phyloP scores from a whole-genome alignment of 2,329 filamentous ascomycete species.

The Penicillium freii region DNA sequence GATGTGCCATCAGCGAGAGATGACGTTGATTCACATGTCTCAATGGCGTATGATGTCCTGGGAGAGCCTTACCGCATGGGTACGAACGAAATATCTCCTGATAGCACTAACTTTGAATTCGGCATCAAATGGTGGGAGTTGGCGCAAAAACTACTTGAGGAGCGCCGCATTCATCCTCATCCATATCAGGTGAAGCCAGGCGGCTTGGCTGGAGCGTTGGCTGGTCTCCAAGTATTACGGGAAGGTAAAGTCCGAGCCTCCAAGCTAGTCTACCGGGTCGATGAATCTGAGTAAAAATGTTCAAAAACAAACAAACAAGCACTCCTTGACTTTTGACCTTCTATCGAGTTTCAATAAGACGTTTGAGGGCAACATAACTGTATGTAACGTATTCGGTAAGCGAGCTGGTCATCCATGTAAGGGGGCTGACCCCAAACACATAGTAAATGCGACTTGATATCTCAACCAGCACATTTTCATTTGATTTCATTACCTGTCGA shows the following conservation, averaged over 20 bases:
- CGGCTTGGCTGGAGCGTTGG: conserved; percentile 17
- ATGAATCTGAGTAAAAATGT: conserved; percentile 1
- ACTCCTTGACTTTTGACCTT: too few species aligned
- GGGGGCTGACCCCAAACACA: too few species aligned
- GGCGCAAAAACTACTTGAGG: conserved; percentile 15
- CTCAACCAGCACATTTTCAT: too few species aligned
- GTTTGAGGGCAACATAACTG: too few species aligned
- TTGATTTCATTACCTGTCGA: too few species aligned
- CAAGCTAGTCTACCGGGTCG: conserved; percentile 24
- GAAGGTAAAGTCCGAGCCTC: conserved; percentile 21
- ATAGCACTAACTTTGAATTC: conserved; percentile 15
- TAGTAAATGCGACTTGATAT: too few species aligned
- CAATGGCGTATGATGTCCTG: conserved; percentile 22
- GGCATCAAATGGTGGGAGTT: conserved; percentile 13
- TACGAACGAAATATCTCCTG: conserved; percentile 1
- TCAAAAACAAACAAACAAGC: neutral
- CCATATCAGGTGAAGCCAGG: conserved; percentile 16
- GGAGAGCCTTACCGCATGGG: conserved; percentile 23
- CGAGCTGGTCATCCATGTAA: too few species aligned
- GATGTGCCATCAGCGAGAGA: conserved; percentile 16
- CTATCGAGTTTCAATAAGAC: neutral
- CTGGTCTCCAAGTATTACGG: conserved; percentile 20
- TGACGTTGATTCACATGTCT: conserved; percentile 21
- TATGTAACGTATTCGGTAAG: too few species aligned
- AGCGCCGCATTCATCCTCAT: conserved; percentile 19